Percentiles rank a stretch among this genome's conserved stretches.
These are phyloP conservation scores for Venustampulla echinocandica DNA, from an alignment of 495 filamentous ascomycete species.

Conservation along the genomic window DNA sequence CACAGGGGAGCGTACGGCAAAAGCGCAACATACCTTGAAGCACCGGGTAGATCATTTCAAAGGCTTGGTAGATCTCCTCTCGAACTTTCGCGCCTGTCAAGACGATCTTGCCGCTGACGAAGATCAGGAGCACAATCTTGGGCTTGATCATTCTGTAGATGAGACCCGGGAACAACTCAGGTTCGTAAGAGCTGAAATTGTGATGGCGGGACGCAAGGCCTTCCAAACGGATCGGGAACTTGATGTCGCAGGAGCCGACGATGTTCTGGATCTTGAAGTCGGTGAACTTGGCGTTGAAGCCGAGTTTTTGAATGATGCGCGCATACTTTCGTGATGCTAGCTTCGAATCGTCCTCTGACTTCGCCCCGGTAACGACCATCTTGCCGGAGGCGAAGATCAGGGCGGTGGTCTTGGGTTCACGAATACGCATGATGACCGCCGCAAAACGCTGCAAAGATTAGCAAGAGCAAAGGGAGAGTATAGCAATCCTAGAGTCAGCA, in stretches of 20 bases:
- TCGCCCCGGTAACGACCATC: constrained; percentile 99
- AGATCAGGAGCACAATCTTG: constrained; percentile 97
- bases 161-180: constrained; percentile 95
- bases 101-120: constrained; percentile 98
- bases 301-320: constrained; percentile 98
- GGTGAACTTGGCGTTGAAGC: constrained; percentile 98
- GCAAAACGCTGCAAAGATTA: constrained; percentile 78
- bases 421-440: constrained; percentile 99
- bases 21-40: constrained; percentile 63
- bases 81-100: constrained; percentile 96
- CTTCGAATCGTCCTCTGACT: constrained; percentile 96
- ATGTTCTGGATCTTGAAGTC: constrained; percentile 99
- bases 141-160: constrained; percentile 99
- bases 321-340: constrained; percentile 96
- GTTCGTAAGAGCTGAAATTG: constrained; percentile 98
- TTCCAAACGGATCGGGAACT: constrained; percentile 96
- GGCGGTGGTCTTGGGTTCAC: constrained; percentile 96
- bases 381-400: constrained; percentile 97
- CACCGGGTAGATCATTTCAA: constrained; percentile 98
- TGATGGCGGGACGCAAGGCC: constrained; percentile 93
- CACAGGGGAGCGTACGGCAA: no score
- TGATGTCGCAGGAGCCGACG: constrained; percentile 97
- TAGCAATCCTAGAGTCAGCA: constrained; percentile 30
- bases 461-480: constrained; percentile 15
- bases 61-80: constrained; percentile 97